phyloP scores from a whole-genome alignment of 257 asterid species.

The Penstemon davidsonii region DNA sequence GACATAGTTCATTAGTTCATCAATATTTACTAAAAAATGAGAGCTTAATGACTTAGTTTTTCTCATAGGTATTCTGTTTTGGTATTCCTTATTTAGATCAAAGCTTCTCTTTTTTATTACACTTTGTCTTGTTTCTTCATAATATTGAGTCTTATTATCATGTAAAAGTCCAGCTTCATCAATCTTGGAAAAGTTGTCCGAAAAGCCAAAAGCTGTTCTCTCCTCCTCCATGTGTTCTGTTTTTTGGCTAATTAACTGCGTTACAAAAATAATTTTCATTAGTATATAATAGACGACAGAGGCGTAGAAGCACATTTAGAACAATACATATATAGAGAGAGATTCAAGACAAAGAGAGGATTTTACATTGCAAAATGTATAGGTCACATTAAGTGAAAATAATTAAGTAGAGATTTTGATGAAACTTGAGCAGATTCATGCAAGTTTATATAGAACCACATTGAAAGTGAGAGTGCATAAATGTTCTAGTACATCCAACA shows the following conservation, averaged over 20 bases:
- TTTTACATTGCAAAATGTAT: not conserved
- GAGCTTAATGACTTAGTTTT: conserved; percentile 38
- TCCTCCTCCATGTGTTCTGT: conserved; percentile 26
- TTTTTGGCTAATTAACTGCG: conserved; percentile 17
- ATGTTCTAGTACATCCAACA: not conserved
- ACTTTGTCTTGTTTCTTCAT: not conserved
- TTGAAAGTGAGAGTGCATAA: conserved; percentile 13
- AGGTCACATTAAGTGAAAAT: not conserved
- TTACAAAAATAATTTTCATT: not conserved
- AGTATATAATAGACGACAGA: not conserved
- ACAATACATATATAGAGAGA: not conserved
- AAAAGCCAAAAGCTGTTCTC: conserved; percentile 2
- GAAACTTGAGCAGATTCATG: not conserved
- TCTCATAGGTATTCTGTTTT: conserved; percentile 19
- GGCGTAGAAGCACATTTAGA: too few relatives aligned
- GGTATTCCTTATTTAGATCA: conserved; percentile 28
- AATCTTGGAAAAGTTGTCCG: conserved; percentile 22
- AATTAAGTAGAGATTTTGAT: not conserved
- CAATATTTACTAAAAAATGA: conserved; percentile 30
- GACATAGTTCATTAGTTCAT: conserved; percentile 25
- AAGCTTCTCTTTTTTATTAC: conserved; percentile 38
- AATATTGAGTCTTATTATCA: not conserved
- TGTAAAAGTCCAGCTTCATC: conserved; percentile 2
- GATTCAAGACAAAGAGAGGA: not conserved
- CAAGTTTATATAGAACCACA: conserved; percentile 10